A percentile compares a stretch with the other conserved stretches of the same genome.
phyloP scores from a whole-genome alignment of 2,329 filamentous ascomycete genomes.

The Talaromyces sp. region DNA sequence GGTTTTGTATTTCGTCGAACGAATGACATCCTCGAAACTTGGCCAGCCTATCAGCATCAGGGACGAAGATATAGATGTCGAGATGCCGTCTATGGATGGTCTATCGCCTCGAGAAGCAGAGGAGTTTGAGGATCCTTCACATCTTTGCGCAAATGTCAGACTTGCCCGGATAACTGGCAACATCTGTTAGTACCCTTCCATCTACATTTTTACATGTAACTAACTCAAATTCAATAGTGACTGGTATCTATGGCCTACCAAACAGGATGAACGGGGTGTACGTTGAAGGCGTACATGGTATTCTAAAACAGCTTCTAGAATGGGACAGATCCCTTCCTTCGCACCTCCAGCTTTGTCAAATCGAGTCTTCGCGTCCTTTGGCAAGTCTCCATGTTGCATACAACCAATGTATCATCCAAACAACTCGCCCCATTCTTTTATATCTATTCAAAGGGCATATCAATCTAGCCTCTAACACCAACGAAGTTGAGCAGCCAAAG shows the following conservation, averaged over 20 bases:
- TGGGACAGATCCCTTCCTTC: conserved; percentile 25
- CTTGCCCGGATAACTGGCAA: conserved; percentile 26
- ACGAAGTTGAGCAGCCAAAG: conserved; percentile 3
- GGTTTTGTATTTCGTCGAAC: conserved; percentile 50
- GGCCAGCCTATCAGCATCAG: conserved; percentile 46
- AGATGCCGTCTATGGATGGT: conserved; percentile 24
- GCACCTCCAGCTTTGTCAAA: conserved; percentile 20
- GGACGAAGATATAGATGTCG: conserved; percentile 41
- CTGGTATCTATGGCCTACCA: conserved; percentile 17
- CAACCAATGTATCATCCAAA: conserved; percentile 32
- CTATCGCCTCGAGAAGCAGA: conserved; percentile 20
- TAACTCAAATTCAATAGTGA: conserved; percentile 4
- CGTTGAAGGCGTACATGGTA: conserved; percentile 18
- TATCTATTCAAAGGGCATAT: conserved; percentile 34
- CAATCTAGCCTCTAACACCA: conserved; percentile 15
- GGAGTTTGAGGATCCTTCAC: conserved; percentile 27
- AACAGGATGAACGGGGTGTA: conserved; percentile 25
- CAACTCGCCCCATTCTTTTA: conserved; percentile 31
- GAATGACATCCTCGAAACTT: conserved; percentile 46
- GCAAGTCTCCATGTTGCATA: conserved; percentile 29
- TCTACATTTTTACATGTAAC: neutral
- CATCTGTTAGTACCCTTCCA: conserved; percentile 14
- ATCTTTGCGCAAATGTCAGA: conserved; percentile 25
- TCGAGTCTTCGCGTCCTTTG: conserved; percentile 20
- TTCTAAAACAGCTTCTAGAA: conserved; percentile 18